Conservation (phyloP, 192 early-diverging fungal species). For the Dispira parvispora region DNA sequence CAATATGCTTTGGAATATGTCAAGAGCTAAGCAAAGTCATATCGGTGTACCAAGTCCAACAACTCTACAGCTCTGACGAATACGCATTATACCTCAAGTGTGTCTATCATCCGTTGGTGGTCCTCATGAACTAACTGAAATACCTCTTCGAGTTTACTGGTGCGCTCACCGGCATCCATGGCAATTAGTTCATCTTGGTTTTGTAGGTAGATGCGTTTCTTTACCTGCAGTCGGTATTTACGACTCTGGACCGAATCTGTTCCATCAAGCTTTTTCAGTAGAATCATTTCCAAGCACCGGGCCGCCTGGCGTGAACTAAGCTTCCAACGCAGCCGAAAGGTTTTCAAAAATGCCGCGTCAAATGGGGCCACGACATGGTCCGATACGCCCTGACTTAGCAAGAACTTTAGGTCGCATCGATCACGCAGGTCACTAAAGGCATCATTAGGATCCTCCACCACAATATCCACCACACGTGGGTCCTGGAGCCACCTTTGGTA, state of each 20-base stretch:
- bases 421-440: constrained; percentile 76
- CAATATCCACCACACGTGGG: constrained; percentile 17
- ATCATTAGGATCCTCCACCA: constrained; percentile 90
- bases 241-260: constrained; percentile 27
- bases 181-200: constrained; percentile 33
- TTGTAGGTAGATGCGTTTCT: constrained; percentile 62
- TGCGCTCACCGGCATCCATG: constrained; percentile 44
- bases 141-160: constrained; percentile 58
- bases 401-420: constrained; percentile 51
- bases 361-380: constrained; percentile 46
- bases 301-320: constrained; percentile 63
- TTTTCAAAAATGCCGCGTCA: constrained; percentile 20
- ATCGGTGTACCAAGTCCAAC: too few relatives aligned
- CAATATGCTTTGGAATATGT: too few relatives aligned
- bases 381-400: constrained; percentile 39
- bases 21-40: too few relatives aligned
- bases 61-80: too few relatives aligned
- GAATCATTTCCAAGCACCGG: constrained; percentile 67
- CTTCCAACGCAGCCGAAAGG: constrained; percentile 45
- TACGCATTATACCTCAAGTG: constrained; percentile 9
- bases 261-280: constrained; percentile 39
- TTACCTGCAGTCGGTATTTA: constrained; percentile 63
- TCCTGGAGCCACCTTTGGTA: constrained; percentile 21
- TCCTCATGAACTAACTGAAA: constrained; percentile 59
- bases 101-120: constrained; percentile 41